These are phyloP conservation scores for Podila epigama DNA, from an alignment of 192 early-diverging fungal species.

Conservation along the genomic window DNA sequence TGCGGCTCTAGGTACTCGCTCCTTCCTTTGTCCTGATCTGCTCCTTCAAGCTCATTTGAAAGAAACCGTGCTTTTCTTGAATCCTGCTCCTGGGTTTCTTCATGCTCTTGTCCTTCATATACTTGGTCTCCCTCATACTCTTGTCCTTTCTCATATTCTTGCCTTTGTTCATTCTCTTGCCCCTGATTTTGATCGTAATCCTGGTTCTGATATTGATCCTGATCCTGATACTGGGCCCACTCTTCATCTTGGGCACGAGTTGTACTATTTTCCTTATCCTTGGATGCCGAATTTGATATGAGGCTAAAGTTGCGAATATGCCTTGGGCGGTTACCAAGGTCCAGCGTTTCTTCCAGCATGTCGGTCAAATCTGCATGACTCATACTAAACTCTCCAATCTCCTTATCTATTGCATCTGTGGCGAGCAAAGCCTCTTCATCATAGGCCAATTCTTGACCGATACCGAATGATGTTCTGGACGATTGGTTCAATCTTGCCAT, in stretches of 20 bases:
- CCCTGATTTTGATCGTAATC: background rate
- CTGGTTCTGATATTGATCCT: background rate
- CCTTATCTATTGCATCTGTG: slow-evolving; percentile 6
- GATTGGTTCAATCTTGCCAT: background rate
- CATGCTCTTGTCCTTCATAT: background rate
- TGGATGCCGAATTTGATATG: background rate
- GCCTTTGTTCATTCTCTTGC: background rate
- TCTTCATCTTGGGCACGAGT: background rate
- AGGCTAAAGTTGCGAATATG: slow-evolving; percentile 25
- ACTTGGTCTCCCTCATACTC: background rate
- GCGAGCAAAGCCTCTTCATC: background rate
- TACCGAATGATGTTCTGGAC: background rate
- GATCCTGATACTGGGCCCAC: background rate
- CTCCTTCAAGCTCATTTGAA: background rate
- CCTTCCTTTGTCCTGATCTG: background rate
- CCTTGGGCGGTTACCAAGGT: background rate
- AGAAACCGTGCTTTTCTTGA: background rate
- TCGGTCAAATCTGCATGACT: slow-evolving; percentile 16
- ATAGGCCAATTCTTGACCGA: slow-evolving; percentile 4
- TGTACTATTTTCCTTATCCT: background rate
- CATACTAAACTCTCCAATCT: slow-evolving; percentile 9
- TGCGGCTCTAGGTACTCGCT: slow-evolving; percentile 6
- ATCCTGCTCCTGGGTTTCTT: background rate
- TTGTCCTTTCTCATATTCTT: background rate
- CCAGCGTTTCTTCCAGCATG: background rate